These are phyloP conservation scores for Globisporangium cystogenes DNA, from an alignment of 352 stramenopile species.

Conservation along the genomic window DNA sequence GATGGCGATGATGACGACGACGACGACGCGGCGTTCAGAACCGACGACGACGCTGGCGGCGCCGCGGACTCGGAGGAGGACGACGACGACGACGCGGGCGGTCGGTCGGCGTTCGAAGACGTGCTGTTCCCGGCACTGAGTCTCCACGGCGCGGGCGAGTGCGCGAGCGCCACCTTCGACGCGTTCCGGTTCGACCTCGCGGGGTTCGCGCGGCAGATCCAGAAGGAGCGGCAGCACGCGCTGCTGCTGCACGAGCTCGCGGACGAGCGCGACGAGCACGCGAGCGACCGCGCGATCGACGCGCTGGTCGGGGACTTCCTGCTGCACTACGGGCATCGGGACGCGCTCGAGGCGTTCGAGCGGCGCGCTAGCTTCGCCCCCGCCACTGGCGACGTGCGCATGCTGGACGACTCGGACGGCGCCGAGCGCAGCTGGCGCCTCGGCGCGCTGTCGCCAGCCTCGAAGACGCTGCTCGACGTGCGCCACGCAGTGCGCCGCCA, in stretches of 20 bases:
- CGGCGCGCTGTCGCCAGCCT: conserved; percentile 1
- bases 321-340: conserved; percentile 32
- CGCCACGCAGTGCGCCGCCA: conserved; percentile 29
- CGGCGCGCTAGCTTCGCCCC: background rate
- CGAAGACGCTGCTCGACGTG: conserved; percentile 18
- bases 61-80: background rate
- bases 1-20: background rate
- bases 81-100: background rate
- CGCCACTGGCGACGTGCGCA: background rate
- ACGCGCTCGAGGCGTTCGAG: conserved; percentile 23
- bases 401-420: background rate
- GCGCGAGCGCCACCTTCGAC: conserved; percentile 23
- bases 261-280: conserved; percentile 19
- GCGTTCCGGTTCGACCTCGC: conserved; percentile 42
- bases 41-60: conserved; percentile 5
- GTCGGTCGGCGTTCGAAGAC: conserved; percentile 2
- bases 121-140: conserved; percentile 36
- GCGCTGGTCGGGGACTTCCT: conserved; percentile 37
- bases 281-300: conserved; percentile 27
- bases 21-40: background rate
- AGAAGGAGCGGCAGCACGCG: conserved; percentile 37
- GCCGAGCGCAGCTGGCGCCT: background rate
- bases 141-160: conserved; percentile 40
- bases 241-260: conserved; percentile 16
- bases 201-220: conserved; percentile 37